Base-by-base conservation (phyloP, 192 early-diverging fungal genomes). In the Coemansia sp. region DNA sequence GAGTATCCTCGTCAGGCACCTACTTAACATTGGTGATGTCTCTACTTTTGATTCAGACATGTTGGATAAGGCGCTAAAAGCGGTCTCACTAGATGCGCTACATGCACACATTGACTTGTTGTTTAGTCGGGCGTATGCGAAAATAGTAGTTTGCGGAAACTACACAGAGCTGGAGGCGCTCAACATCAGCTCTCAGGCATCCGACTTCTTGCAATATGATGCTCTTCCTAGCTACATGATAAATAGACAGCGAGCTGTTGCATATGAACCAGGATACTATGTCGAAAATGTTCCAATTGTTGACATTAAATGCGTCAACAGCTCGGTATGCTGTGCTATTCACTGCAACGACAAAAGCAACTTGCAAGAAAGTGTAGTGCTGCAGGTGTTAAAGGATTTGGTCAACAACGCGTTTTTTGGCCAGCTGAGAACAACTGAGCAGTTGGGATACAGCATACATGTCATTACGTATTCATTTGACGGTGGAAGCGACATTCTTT, bases 371-470 rank as follows among this genome's bases (percentile, higher is more conserved):
- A 81, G 84, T 22, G 77, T 79, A 17, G 59, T 80, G 0, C 56
- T 88, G 8, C 60, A 65, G 33, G 66, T 96, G 25, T 56, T 97
- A 42, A 78, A 74, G 1, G 86, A 88, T 33, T 88, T 95, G 42
- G 64, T 82, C 7, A 63, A 83, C 25, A 86, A 92, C 53, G 89
- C 90, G 14, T 85, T 82, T 43, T 98, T 95, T 72, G 83, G 94
- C 64, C 84, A 91, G 53, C 64, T 98, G 37, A 82, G 94, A 21
- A 97, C 94, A 8, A 91, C 95, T 48, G 88, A 90, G 55, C 85
- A 90, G 59, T 76, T 90, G 18, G 89, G 89, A 0, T 88, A 88
- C 56, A 43, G 75, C 10, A 80, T 87, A 4, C 38, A 51, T 15
- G 74, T 21, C 79, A 86, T 43, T 83, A 82, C 15, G n/a, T n/a